These are phyloP conservation scores for Eucalyptus erythrocorys DNA, from an alignment of 345 rosid species.

Conservation along the genomic window DNA sequence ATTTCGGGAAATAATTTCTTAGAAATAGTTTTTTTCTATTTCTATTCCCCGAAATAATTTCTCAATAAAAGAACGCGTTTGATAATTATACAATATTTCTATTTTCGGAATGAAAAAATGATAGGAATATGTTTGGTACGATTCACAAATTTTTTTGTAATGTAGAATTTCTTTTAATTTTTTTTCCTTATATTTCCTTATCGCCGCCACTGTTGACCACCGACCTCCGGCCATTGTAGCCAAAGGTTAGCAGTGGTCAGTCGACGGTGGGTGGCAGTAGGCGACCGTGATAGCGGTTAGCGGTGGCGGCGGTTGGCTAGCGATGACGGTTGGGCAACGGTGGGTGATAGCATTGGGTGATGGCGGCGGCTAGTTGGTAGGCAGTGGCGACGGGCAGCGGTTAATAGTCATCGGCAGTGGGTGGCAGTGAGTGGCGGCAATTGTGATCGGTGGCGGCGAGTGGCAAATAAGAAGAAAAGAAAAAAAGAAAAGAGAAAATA, in stretches of 20 bases:
- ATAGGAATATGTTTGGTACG: too few species aligned
- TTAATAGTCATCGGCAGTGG: fast-evolving
- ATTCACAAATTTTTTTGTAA: too few species aligned
- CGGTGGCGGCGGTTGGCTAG: fast-evolving
- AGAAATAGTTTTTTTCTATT: too few species aligned
- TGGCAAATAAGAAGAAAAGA: too few species aligned
- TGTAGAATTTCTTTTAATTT: too few species aligned
- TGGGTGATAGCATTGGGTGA: fast-evolving
- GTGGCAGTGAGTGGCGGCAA: fast-evolving
- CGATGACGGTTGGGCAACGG: fast-evolving
- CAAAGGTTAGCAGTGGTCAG: fast-evolving
- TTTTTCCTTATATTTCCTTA: too few species aligned
- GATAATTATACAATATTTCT: too few species aligned
- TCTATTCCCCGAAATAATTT: too few species aligned
- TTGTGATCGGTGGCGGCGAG: fast-evolving
- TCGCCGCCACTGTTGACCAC: fast-evolving
- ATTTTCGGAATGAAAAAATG: too few species aligned
- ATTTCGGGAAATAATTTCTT: too few species aligned
- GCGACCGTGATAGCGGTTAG: fast-evolving
- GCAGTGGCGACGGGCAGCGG: fast-evolving
- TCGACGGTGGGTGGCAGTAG: fast-evolving
- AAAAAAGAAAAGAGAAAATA: too few species aligned
- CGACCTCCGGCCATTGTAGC: fast-evolving
- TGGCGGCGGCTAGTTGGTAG: fast-evolving
- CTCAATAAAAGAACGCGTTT: fast-evolving